Evolutionary conservation across 805 yeast species (phyloP).

Genomic region (Kazachstania martiniae): DNA sequence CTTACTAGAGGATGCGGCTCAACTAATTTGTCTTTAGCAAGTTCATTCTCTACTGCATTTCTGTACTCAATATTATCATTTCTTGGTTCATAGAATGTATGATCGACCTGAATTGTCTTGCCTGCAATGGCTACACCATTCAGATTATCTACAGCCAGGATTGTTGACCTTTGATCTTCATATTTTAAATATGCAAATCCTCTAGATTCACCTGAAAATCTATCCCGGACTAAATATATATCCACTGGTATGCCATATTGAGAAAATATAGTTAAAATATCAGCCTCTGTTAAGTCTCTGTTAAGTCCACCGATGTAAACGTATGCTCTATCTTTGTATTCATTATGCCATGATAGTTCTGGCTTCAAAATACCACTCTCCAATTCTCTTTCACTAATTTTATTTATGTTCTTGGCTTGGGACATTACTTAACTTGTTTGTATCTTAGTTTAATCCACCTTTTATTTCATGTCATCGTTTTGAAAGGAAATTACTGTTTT

Average conservation of each 20-base stretch:
- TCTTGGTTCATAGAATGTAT: constrained; percentile 48
- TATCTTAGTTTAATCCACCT: background rate
- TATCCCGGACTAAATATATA: constrained; percentile 57
- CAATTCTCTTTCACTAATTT: constrained; percentile 58
- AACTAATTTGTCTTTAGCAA: constrained; percentile 21
- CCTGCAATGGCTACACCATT: constrained; percentile 56
- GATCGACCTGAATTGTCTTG: constrained; percentile 52
- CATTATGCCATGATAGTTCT: constrained; percentile 82
- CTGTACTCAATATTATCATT: constrained; percentile 42
- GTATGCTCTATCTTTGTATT: constrained; percentile 66
- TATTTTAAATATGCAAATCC: constrained; percentile 80
- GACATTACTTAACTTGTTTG: too few species aligned
- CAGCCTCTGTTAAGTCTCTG: constrained; percentile 56
- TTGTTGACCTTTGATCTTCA: constrained; percentile 68
- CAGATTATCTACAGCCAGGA: constrained; percentile 80
- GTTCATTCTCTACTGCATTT: constrained; percentile 26
- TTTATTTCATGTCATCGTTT: background rate
- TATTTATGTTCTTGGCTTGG: constrained; percentile 33
- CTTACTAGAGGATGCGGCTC: constrained; percentile 6
- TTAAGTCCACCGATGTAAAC: constrained; percentile 70
- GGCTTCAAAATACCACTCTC: constrained; percentile 41
- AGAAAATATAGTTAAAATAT: constrained; percentile 66
- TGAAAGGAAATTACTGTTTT: too few species aligned
- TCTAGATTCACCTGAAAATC: constrained; percentile 48
- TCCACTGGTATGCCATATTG: constrained; percentile 85